Conservation (phyloP, 1,284 basidiomycete genomes). For the Cerioporus squamosus region DNA sequence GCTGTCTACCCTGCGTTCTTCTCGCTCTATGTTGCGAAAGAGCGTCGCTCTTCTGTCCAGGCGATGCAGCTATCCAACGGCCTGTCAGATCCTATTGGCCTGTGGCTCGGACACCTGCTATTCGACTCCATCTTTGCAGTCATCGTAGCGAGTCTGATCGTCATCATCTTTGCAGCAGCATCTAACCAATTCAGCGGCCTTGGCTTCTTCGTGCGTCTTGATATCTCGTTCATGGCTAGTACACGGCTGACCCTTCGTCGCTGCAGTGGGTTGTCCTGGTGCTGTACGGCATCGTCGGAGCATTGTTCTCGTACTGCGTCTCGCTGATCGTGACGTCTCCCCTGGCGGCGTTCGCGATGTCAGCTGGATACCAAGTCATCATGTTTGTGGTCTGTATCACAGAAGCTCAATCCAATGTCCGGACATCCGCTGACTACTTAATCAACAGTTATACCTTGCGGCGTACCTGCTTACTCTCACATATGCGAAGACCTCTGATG, state of each 20-base stretch:
- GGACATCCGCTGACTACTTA: neutral
- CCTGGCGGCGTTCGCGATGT: conserved; percentile 73
- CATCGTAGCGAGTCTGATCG: conserved; percentile 61
- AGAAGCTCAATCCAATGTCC: neutral
- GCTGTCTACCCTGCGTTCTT: conserved; percentile 83
- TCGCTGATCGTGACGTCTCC: conserved; percentile 69
- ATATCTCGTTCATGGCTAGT: neutral
- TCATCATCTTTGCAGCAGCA: conserved; percentile 60
- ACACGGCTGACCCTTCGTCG: too few relatives aligned
- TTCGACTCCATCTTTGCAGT: conserved; percentile 71
- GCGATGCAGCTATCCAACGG: conserved; percentile 85
- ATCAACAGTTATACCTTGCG: conserved; percentile 67
- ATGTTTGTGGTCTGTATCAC: conserved; percentile 62
- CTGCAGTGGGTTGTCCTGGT: conserved; percentile 73
- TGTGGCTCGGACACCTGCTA: conserved; percentile 82
- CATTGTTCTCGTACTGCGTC: conserved; percentile 71
- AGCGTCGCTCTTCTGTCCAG: conserved; percentile 69
- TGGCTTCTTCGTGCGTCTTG: conserved; percentile 64
- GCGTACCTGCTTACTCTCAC: conserved; percentile 73
- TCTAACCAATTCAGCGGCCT: conserved; percentile 72
- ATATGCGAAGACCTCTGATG: conserved; percentile 65
- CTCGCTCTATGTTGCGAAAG: conserved; percentile 73
- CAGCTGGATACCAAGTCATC: conserved; percentile 77
- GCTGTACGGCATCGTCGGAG: conserved; percentile 71
- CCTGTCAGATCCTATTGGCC: conserved; percentile 67